Percentiles rank a stretch among this genome's conserved stretches.
These are phyloP conservation scores for Lichtheimia corymbifera DNA, from an alignment of 371 early-diverging fungal genomes.

Conservation along the genomic window DNA sequence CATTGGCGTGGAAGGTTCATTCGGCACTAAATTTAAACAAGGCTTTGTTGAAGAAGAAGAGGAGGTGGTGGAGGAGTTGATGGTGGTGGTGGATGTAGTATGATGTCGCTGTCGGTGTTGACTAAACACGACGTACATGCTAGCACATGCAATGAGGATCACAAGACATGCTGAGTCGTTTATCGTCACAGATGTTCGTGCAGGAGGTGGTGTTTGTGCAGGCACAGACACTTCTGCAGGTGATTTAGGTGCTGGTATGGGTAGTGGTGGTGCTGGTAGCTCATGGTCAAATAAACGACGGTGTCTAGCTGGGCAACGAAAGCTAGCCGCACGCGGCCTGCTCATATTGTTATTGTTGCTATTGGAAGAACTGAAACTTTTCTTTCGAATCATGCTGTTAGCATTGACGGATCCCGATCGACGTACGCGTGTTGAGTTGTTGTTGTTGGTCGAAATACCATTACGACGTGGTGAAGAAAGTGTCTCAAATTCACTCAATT, in stretches of 20 bases:
- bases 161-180: neutral
- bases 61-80: neutral
- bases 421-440: too few species aligned
- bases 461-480: conserved; percentile 3
- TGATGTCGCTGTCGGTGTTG: neutral
- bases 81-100: neutral
- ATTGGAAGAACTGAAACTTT: neutral
- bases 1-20: conserved; percentile 11
- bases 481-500: conserved; percentile 32
- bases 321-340: conserved; percentile 8
- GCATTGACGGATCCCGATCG: neutral
- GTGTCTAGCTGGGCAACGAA: neutral
- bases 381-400: neutral
- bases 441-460: neutral
- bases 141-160: neutral
- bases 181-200: neutral
- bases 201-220: neutral
- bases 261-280: neutral
- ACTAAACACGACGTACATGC: neutral
- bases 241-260: neutral
- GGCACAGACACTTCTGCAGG: neutral
- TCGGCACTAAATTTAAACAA: neutral
- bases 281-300: neutral
- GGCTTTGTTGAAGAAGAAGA: neutral
- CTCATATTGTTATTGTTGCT: neutral